Evolutionary conservation across 768 basidiomycete species (phyloP).

Genomic region (Rhodotorula paludigena): DNA sequence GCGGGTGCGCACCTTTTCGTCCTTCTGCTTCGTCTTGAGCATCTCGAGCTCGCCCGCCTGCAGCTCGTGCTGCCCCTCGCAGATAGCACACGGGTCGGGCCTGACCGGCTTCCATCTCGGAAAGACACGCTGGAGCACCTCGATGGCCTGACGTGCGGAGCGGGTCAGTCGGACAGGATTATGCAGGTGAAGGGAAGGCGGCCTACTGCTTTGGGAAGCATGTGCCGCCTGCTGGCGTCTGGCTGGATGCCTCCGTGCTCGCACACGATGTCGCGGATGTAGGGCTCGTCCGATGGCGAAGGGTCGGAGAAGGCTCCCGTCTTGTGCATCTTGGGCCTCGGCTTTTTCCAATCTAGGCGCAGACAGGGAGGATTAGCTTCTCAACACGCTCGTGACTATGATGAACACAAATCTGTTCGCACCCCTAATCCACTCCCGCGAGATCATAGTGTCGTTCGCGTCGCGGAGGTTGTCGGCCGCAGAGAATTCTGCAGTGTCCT

Average conservation of each 20-base stretch:
- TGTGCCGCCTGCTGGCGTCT: slow-evolving; percentile 48
- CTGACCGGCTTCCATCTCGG: slow-evolving; percentile 62
- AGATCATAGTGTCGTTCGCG: slow-evolving; percentile 51
- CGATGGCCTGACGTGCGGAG: slow-evolving; percentile 19
- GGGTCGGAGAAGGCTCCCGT: slow-evolving; percentile 56
- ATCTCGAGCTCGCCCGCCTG: slow-evolving; percentile 49
- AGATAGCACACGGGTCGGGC: slow-evolving; percentile 60
- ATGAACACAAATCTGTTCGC: slow-evolving; percentile 4
- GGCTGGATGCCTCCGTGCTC: slow-evolving; percentile 64
- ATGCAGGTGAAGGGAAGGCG: too few species aligned
- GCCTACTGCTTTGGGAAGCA: background rate
- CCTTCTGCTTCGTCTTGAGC: background rate
- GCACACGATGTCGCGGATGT: slow-evolving; percentile 60
- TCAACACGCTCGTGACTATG: too few species aligned
- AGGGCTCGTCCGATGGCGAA: slow-evolving; percentile 60
- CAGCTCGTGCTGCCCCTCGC: slow-evolving; percentile 56
- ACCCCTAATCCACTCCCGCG: slow-evolving; percentile 76
- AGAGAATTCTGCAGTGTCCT: background rate
- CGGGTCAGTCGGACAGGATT: too few species aligned
- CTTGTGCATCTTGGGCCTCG: slow-evolving; percentile 72
- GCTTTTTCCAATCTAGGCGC: slow-evolving; percentile 65
- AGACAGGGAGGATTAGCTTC: background rate
- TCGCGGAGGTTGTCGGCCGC: slow-evolving; percentile 45
- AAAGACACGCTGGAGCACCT: slow-evolving; percentile 58
- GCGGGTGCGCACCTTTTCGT: slow-evolving; percentile 23